Evolutionary conservation across 2,329 filamentous ascomycete species (phyloP).

Genomic region (Myriosclerotinia curreyana): DNA sequence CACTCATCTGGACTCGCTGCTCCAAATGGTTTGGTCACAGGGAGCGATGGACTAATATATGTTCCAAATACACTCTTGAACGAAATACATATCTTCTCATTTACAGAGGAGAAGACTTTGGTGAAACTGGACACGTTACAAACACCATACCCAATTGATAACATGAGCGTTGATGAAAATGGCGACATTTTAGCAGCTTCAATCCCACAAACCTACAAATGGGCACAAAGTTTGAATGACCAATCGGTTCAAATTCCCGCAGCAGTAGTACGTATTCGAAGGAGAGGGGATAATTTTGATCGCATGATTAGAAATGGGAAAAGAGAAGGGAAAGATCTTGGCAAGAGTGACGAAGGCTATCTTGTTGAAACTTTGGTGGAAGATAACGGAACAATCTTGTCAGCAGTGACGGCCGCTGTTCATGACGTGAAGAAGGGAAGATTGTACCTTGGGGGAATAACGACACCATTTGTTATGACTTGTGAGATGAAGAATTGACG

Average conservation of each 20-base stretch:
- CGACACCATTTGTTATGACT: slow-evolving; percentile 5
- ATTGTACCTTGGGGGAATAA: slow-evolving; percentile 15
- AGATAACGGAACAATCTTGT: slow-evolving; percentile 11
- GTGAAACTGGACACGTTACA: slow-evolving; percentile 34
- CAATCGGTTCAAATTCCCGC: slow-evolving; percentile 24
- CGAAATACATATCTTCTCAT: slow-evolving; percentile 20
- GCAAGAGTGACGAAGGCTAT: slow-evolving; percentile 8
- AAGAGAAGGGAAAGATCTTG: neutral
- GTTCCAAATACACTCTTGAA: slow-evolving; percentile 35
- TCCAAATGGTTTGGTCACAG: slow-evolving; percentile 40
- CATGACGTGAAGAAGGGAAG: slow-evolving; percentile 16
- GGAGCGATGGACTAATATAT: slow-evolving; percentile 40
- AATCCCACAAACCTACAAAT: slow-evolving; percentile 35
- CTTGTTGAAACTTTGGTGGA: slow-evolving; percentile 16
- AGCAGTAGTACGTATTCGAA: slow-evolving; percentile 13
- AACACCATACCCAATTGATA: slow-evolving; percentile 39
- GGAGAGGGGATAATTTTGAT: slow-evolving; percentile 8
- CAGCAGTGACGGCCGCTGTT: slow-evolving; percentile 4
- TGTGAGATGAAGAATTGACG: slow-evolving; percentile 5
- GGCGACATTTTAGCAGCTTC: slow-evolving; percentile 41
- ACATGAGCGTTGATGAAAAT: slow-evolving; percentile 40
- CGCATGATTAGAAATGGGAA: neutral
- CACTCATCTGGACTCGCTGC: slow-evolving; percentile 33
- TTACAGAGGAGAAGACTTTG: slow-evolving; percentile 25
- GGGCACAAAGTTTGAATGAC: slow-evolving; percentile 30